phyloP scores from a whole-genome alignment of 257 asterid genomes.

The Primulina huaijiensis region DNA sequence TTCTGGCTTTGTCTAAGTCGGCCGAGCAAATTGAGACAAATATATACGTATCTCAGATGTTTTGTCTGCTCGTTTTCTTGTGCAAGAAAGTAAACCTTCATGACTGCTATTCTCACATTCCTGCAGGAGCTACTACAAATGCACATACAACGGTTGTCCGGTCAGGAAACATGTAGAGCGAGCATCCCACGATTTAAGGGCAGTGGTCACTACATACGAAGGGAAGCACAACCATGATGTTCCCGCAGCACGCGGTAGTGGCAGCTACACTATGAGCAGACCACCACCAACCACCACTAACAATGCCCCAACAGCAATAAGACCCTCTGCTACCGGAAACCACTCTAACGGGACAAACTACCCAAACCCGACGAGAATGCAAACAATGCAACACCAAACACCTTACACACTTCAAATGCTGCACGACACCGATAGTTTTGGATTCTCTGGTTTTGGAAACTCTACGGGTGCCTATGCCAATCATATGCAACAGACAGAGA shows the following conservation, averaged over 20 bases:
- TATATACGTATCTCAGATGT: background rate
- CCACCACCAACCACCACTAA: conserved; percentile 31
- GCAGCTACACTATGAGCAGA: conserved; percentile 29
- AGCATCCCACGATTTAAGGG: conserved; percentile 53
- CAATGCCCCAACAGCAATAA: conserved; percentile 33
- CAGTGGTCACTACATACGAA: conserved; percentile 56
- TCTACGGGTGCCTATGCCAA: conserved; percentile 30
- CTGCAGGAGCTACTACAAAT: conserved; percentile 56
- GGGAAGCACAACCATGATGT: conserved; percentile 63
- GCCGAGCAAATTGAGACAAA: no score
- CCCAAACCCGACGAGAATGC: conserved; percentile 35
- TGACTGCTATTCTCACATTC: background rate
- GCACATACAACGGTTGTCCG: conserved; percentile 46
- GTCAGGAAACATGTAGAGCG: conserved; percentile 62
- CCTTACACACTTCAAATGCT: conserved; percentile 79
- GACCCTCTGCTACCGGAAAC: conserved; percentile 44
- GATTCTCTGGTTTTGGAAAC: conserved; percentile 48
- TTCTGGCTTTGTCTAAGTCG: background rate
- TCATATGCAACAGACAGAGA: conserved; percentile 38
- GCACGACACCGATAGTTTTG: conserved; percentile 43
- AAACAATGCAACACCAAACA: conserved; percentile 51
- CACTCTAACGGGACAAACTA: conserved; percentile 37
- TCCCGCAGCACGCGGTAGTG: conserved; percentile 55
- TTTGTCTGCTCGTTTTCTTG: background rate
- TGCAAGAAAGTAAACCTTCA: background rate